Base-by-base conservation (phyloP, 192 early-diverging fungal species). In the Gryganskiella cystojenkinii region DNA sequence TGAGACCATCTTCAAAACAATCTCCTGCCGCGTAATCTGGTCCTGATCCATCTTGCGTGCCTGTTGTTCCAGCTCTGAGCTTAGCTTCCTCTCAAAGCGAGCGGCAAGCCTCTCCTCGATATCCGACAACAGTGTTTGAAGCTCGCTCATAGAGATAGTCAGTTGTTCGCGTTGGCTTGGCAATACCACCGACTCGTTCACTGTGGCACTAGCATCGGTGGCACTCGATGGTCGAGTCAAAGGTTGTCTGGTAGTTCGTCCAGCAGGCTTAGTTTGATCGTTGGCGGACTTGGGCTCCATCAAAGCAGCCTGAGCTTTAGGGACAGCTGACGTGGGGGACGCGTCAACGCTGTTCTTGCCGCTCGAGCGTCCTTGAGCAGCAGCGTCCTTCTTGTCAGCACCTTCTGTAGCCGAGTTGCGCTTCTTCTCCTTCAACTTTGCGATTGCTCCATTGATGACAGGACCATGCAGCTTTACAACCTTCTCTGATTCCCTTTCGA, bases 361-460 rank as follows among this genome's bases (percentile, higher is more conserved):
- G 13, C 65, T 60, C 35, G 46, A 43, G 3, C 74, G 65, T 40
- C 66, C 74, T n/a, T 61, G 63, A 9, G 61, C 13, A 2, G 56
- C 25, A 4, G 64, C 35, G 11, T 80, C 78, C 62, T 70, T 67
- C 40, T 72, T 80, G 17, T 78, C 74, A 1, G 67, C 60, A 0
- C 31, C 61, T 22, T 83, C 81, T 25, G 61, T 37, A 4, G 35
- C 25, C 30, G 63, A 62, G 40, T 52, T 62, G 31, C 72, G 71
- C 42, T 78, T 76, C 70, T 80, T 83, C 56, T 83, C 81, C 47
- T 83, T 83, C 24, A 83, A 54, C 56, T 80, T 83, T 0, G 82
- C 78, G 47, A 83, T 83, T 11, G 82, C 66, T 24, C 71, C 79
- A 40, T 83, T 83, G 22, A 83, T 79, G 30, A 73, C 71, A 7